These are phyloP conservation scores for Colletotrichum melonis DNA, from an alignment of 2,329 filamentous ascomycete species.

Conservation along the genomic window DNA sequence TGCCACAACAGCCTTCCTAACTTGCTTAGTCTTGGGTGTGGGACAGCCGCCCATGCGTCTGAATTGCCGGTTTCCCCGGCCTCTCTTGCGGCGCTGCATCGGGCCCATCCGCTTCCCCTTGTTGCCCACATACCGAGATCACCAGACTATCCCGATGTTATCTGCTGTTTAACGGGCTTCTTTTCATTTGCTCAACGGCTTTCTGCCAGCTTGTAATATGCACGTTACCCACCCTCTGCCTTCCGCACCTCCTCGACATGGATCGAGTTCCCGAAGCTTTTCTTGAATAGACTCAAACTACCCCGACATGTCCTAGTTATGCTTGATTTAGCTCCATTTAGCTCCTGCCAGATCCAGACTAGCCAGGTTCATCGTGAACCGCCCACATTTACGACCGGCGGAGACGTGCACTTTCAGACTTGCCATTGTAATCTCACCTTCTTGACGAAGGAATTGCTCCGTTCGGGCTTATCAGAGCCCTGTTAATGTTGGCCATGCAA, in stretches of 20 bases:
- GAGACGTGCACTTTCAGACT: neutral
- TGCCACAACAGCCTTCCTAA: conserved; percentile 23
- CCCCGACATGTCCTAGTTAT: neutral
- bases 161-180: neutral
- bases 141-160: neutral
- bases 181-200: too few relatives aligned
- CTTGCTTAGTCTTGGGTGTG: conserved; percentile 8
- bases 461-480: conserved; percentile 18
- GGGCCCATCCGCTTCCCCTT: neutral
- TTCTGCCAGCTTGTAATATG: neutral
- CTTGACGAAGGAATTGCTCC: conserved; percentile 25
- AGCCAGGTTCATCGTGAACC: neutral
- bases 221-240: conserved; percentile 1
- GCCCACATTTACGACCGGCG: neutral
- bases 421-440: conserved; percentile 7
- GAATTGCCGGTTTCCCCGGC: conserved; percentile 12
- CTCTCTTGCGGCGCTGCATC: neutral
- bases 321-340: neutral
- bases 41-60: neutral
- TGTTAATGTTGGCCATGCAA: neutral
- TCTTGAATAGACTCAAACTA: neutral
- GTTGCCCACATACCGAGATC: conserved; percentile 19
- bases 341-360: conserved; percentile 21
- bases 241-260: conserved; percentile 8
- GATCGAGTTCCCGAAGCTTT: conserved; percentile 1